Evolutionary conservation across 1,284 basidiomycete genomes (phyloP).

Genomic region (Amylostereum chailletii): DNA sequence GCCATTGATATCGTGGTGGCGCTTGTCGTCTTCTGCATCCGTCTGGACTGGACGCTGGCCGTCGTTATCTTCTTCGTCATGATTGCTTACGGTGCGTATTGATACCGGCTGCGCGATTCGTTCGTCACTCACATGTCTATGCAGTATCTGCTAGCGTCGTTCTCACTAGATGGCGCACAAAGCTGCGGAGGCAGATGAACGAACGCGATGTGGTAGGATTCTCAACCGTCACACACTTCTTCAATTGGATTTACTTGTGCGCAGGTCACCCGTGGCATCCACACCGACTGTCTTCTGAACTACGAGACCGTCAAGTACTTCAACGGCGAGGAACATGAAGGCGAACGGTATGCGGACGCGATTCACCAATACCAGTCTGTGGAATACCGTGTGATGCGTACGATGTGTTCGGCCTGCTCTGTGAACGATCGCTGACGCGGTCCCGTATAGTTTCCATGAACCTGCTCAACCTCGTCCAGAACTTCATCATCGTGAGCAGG

Average conservation of each 20-base stretch:
- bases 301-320: constrained; percentile 86
- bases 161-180: constrained; percentile 66
- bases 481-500: constrained; percentile 62
- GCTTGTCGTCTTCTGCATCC: constrained; percentile 52
- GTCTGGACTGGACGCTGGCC: constrained; percentile 64
- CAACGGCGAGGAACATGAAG: constrained; percentile 75
- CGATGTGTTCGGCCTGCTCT: constrained; percentile 15
- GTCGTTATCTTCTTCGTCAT: constrained; percentile 70
- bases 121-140: constrained; percentile 1
- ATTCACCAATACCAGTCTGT: constrained; percentile 70
- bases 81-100: constrained; percentile 56
- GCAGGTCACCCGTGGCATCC: constrained; percentile 65
- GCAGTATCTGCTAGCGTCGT: constrained; percentile 56
- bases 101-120: not conserved
- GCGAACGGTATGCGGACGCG: constrained; percentile 63
- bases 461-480: constrained; percentile 68
- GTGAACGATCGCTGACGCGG: not conserved
- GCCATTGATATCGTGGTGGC: constrained; percentile 72
- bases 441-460: constrained; percentile 55
- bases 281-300: constrained; percentile 75
- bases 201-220: constrained; percentile 57
- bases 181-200: constrained; percentile 67
- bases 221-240: not conserved
- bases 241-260: not conserved
- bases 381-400: constrained; percentile 69